phyloP scores from a whole-genome alignment of 305 asterid genomes.

The Petunia hybrid region DNA sequence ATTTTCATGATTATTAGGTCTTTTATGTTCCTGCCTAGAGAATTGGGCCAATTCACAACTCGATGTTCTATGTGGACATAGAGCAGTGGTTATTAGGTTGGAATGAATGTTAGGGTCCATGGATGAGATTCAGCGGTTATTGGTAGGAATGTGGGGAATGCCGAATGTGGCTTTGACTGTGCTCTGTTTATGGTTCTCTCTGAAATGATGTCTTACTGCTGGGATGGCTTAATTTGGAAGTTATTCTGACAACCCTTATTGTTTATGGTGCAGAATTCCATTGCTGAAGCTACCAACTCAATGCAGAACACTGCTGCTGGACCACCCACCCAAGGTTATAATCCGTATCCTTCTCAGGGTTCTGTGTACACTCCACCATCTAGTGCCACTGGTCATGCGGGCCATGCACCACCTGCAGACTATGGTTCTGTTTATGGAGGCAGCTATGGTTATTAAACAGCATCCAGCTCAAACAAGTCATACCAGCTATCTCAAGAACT shows the following conservation, averaged over 20 bases:
- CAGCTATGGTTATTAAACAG: slow-evolving; percentile 55
- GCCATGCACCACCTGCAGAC: slow-evolving; percentile 58
- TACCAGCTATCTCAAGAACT: background rate
- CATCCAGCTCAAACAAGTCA: slow-evolving; percentile 1
- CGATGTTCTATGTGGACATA: background rate
- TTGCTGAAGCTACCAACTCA: slow-evolving; percentile 61
- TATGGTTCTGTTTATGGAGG: slow-evolving; percentile 60
- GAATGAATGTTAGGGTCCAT: background rate
- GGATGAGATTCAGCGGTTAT: background rate
- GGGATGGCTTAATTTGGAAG: background rate
- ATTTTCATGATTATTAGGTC: background rate
- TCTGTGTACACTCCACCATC: slow-evolving; percentile 50
- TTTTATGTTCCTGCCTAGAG: background rate
- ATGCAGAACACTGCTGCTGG: slow-evolving; percentile 51
- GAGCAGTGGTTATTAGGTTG: background rate
- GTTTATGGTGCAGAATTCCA: slow-evolving; percentile 52
- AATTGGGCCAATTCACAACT: background rate
- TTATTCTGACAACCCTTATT: slow-evolving; percentile 4
- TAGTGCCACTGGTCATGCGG: slow-evolving; percentile 46
- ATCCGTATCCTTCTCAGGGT: slow-evolving; percentile 55
- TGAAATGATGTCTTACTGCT: background rate
- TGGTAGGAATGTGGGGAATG: background rate
- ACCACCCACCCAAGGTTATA: slow-evolving; percentile 62
- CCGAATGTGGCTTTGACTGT: background rate
- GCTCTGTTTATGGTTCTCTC: background rate